Base-by-base conservation (phyloP, 1,284 basidiomycete species). In the Pterulicium gracile region DNA sequence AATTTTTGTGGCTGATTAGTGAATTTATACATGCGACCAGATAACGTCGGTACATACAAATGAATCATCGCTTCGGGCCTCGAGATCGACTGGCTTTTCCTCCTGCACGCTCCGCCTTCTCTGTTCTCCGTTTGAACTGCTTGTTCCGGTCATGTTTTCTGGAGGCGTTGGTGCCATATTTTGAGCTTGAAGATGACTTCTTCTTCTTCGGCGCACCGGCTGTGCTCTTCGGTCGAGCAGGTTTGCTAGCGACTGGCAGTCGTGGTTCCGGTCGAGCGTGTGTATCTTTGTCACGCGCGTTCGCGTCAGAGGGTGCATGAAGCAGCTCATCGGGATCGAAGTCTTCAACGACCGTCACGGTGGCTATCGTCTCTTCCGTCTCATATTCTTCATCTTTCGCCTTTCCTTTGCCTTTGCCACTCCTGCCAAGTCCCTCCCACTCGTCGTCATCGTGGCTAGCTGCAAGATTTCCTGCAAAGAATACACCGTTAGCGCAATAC, bases 321-420 rank as follows among this genome's bases (percentile, higher is more conserved):
- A 77, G 67, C 55, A 84, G 60, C 23, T 67, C 58, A 50, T 77
- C 70, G 14, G 81, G 75, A 56, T 86, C 82, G 58, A 89, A 82
- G 57, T 89, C 85, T 58, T 89, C 83, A 10, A 88, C 77, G 36
- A 89, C 75, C 4, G 86, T 88, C 40, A 89, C 87, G 19, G 82
- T 87, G 44, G 86, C 83, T n/a, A 86, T 68, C 45, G 79, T 71
- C 55, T 88, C 79, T 54, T 88, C 83, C 51, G 79, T 79, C 56
- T 84, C 79, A 52, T 76, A 88, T 56, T 81, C 77, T 56, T 78
- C 73, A 50, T 80, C 78, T 46, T 69, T 60, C 53, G 63, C 65
- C 45, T 61, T 67, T 55, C 58, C 62, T 46, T 55, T 63, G 51
- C 53, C 55, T 51, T 55, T 50, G 13, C 67, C 74, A 76, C 54